Percentiles rank a stretch among this genome's conserved stretches.
phyloP scores from a whole-genome alignment of 2,329 filamentous ascomycete species.

The Diaporthe sp. region DNA sequence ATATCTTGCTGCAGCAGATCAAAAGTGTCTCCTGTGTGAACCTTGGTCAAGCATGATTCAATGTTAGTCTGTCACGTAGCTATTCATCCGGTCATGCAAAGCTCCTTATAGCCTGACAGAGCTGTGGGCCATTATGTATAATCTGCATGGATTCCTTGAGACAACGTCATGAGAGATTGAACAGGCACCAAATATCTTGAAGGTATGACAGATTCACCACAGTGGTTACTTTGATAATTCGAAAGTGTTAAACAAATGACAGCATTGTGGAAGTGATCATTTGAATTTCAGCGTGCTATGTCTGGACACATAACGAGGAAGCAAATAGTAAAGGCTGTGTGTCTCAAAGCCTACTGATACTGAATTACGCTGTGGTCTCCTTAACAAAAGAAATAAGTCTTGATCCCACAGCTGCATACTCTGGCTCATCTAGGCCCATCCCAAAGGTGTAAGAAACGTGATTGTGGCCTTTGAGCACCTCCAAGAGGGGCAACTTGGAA shows the following conservation, averaged over 20 bases:
- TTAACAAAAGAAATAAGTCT: constrained; percentile 20
- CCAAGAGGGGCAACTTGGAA: constrained; percentile 34
- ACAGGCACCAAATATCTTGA: neutral
- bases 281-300: neutral
- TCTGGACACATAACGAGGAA: neutral
- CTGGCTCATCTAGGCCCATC: constrained; percentile 35
- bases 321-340: neutral
- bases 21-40: neutral
- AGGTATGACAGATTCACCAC: neutral
- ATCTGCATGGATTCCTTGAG: neutral
- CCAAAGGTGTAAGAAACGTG: constrained; percentile 37
- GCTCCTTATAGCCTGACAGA: neutral
- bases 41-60: neutral
- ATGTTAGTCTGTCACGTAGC: neutral
- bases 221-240: neutral
- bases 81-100: neutral
- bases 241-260: no score
- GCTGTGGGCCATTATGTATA: neutral
- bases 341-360: neutral
- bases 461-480: constrained; percentile 39
- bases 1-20: neutral
- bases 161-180: neutral
- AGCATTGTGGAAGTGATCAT: neutral
- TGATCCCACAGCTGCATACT: constrained; percentile 28
- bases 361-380: constrained; percentile 4